A percentile compares a stretch with the other conserved stretches of the same genome.
phyloP scores from a whole-genome alignment of 2,329 filamentous ascomycete genomes.

The Rosellinia necatrix region DNA sequence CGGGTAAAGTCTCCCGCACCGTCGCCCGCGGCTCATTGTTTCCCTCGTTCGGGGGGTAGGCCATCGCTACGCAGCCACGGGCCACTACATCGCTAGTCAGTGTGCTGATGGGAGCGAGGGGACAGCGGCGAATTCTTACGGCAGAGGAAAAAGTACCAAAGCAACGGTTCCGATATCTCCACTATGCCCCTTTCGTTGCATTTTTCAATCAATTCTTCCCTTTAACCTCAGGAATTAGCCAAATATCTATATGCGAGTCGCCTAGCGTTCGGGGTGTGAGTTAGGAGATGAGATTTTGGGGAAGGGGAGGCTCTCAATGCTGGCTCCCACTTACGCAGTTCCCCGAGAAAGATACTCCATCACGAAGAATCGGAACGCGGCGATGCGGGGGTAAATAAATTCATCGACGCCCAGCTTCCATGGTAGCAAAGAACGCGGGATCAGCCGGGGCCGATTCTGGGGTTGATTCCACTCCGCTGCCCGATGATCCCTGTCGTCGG shows the following conservation, averaged over 20 bases:
- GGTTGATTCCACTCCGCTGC: not conserved
- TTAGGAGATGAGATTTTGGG: not conserved
- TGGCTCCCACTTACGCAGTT: not conserved
- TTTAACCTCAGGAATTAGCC: not conserved
- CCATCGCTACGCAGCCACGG: conserved; percentile 12
- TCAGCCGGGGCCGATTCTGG: not conserved
- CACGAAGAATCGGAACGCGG: not conserved
- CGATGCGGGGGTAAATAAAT: not conserved
- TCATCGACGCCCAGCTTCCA: not conserved
- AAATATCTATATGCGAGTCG: not conserved
- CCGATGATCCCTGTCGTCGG: not conserved
- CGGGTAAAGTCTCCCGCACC: conserved; percentile 6
- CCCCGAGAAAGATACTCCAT: conserved; percentile 8
- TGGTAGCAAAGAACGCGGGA: not conserved
- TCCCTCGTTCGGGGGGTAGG: conserved; percentile 5
- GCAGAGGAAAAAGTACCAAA: conserved; percentile 19
- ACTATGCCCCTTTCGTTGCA: not conserved
- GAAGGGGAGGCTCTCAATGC: not conserved
- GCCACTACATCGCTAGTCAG: conserved; percentile 7
- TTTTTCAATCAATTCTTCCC: not conserved
- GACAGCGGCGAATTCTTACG: not conserved
- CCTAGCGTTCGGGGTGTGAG: no score
- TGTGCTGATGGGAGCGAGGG: no score
- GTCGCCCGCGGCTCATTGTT: not conserved
- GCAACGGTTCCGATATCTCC: conserved; percentile 7